phyloP scores from a whole-genome alignment of 2,329 filamentous ascomycete genomes.

The Sphaerulina musiva region DNA sequence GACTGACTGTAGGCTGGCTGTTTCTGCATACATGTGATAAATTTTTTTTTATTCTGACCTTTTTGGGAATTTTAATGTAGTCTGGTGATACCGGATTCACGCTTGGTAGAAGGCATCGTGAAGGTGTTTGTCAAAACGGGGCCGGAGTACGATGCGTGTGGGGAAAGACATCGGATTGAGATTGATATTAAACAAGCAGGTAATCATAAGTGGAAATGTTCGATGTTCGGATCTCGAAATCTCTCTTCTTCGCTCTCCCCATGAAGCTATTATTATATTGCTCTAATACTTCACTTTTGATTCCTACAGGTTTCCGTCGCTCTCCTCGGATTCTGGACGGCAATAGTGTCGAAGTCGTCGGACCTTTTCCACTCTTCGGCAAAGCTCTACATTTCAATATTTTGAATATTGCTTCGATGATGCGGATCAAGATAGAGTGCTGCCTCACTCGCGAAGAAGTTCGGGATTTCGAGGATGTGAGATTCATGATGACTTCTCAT shows the following conservation, averaged over 20 bases:
- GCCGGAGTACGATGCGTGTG: slow-evolving; percentile 1
- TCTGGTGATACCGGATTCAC: slow-evolving; percentile 6
- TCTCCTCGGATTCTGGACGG: too few species aligned
- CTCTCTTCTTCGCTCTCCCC: too few species aligned
- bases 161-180: slow-evolving; percentile 5
- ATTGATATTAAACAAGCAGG: slow-evolving; percentile 13
- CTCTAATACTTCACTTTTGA: too few species aligned
- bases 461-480: slow-evolving; percentile 9
- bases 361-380: slow-evolving; percentile 7
- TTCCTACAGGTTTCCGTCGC: too few species aligned
- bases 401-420: slow-evolving; percentile 7
- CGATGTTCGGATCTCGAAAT: background rate
- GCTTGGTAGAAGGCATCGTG: slow-evolving; percentile 7
- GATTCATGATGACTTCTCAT: slow-evolving; percentile 2
- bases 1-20: background rate
- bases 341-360: slow-evolving; percentile 1
- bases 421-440: slow-evolving; percentile 9
- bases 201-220: slow-evolving; percentile 1
- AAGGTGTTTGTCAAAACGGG: slow-evolving; percentile 12
- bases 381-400: slow-evolving; percentile 6
- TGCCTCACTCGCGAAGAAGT: slow-evolving; percentile 6
- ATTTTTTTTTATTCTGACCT: too few species aligned
- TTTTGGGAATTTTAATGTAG: background rate
- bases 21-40: background rate
- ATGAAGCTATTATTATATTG: too few species aligned